Evolutionary conservation across 73 alveolate genomes (phyloP).

Genomic region (Loxodes magnus): DNA sequence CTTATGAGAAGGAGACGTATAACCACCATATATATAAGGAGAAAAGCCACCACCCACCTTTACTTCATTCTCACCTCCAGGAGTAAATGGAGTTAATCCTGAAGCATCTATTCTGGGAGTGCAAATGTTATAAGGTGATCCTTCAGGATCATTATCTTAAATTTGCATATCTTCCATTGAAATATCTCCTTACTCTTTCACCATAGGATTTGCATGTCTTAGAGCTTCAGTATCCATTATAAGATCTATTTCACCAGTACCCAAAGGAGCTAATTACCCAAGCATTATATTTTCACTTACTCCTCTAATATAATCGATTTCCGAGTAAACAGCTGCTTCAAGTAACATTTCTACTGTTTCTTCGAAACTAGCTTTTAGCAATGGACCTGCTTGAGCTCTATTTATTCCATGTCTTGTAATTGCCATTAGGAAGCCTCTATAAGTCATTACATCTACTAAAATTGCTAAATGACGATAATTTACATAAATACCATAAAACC

Average conservation of each 20-base stretch:
- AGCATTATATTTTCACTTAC: conserved; percentile 91
- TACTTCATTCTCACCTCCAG: conserved; percentile 7
- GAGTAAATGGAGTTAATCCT: conserved; percentile 2
- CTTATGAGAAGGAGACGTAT: conserved; percentile 4
- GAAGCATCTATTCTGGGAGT: conserved; percentile 8
- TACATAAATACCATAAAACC: conserved; percentile 81
- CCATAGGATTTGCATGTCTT: neutral
- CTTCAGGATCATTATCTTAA: neutral
- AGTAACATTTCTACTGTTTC: conserved; percentile 98
- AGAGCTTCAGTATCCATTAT: conserved; percentile 19
- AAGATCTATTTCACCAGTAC: conserved; percentile 42
- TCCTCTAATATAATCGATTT: conserved; percentile 78
- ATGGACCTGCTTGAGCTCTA: conserved; percentile 91
- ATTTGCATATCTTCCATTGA: conserved; percentile 1
- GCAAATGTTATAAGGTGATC: conserved; percentile 10
- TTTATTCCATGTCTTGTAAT: conserved; percentile 98
- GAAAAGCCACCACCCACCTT: conserved; percentile 3
- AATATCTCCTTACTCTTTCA: neutral
- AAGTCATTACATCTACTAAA: conserved; percentile 96
- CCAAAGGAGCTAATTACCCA: conserved; percentile 92
- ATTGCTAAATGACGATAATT: conserved; percentile 87
- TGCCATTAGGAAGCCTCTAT: conserved; percentile 89
- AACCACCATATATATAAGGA: conserved; percentile 3
- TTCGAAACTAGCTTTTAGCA: conserved; percentile 73
- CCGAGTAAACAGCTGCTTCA: conserved; percentile 98